phyloP scores from a whole-genome alignment of 192 early-diverging fungal genomes.

The Globomyces pollinis-pini region DNA sequence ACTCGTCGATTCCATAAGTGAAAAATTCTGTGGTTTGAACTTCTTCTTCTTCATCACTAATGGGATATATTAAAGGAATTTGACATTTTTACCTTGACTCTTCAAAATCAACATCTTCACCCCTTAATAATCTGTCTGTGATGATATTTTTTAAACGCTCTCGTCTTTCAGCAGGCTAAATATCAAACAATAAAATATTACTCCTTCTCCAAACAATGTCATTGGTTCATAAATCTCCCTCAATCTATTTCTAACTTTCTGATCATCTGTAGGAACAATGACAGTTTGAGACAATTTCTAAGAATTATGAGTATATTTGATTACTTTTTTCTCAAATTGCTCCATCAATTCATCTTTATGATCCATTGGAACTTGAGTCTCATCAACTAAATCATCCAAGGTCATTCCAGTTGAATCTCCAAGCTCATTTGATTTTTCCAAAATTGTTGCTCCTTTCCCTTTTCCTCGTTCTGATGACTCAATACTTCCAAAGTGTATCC shows the following conservation, averaged over 20 bases:
- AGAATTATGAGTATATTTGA: conserved; percentile 25
- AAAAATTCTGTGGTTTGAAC: conserved; percentile 25
- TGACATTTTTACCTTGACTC: not conserved
- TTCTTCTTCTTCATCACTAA: conserved; percentile 33
- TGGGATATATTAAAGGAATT: not conserved
- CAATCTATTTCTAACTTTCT: conserved; percentile 61
- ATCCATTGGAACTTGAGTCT: conserved; percentile 8
- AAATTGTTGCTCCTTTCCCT: conserved; percentile 20
- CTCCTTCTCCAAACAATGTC: conserved; percentile 89
- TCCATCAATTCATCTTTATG: conserved; percentile 42
- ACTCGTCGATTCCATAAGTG: conserved; percentile 65
- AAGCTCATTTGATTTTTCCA: conserved; percentile 15
- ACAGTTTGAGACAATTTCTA: conserved; percentile 67
- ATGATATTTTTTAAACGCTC: conserved; percentile 71
- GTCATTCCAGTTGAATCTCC: conserved; percentile 20
- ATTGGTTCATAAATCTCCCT: conserved; percentile 76
- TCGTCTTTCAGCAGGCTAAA: conserved; percentile 62
- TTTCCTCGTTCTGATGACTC: conserved; percentile 46
- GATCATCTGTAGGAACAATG: conserved; percentile 88
- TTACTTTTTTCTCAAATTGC: conserved; percentile 58
- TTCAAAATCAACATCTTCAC: conserved; percentile 15
- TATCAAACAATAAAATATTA: not conserved
- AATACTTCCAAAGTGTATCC: conserved; percentile 57
- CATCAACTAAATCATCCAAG: conserved; percentile 30
- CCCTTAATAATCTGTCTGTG: conserved; percentile 42